Evolutionary conservation across 2,329 filamentous ascomycete genomes (phyloP), one percentile per base, ranked within the genome.

Genomic region (Apiospora koreana): DNA sequence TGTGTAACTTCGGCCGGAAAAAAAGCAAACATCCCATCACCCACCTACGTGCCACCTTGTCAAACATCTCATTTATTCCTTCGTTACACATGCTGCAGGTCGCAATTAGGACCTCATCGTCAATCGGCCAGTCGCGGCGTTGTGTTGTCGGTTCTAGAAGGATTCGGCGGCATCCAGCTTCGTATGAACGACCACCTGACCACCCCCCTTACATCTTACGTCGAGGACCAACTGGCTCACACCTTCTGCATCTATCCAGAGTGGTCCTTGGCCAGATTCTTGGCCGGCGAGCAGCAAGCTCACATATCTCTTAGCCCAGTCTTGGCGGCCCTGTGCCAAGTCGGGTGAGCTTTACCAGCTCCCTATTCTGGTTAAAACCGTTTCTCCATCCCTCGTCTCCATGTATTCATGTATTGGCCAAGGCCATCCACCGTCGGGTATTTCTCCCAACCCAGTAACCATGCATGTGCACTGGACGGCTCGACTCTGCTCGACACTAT

Each of bases 241-340:
- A 62, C 54, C 54, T 62, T 38, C 54, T 62, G 54, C 54, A 62
- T 62, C 54, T 38, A 62, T 62, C 54, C 54, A 62, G 21, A 14
- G 9, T 21, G 10, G 18, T 21, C 21, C 54, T n/a, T 62, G 54
- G 9, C 54, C 31, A 62, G 54, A 18, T 8, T 6, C 54, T 38
- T 62, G 54, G 54, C 54, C 54, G 8, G 9, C 54, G 31, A 38
- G 31, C 18, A 62, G 31, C 54, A 62, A n/a, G 54, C 64, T 66
- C 38, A 21, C 31, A 25, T 41, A 65, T 65, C 35, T 41, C 62
- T 65, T 28, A 21, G 64, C 41, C 10, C 64, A 66, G 64, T 12
- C 64, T 66, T 66, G 64, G 64, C 41, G 64, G 14, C 8, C 18
- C 64, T 25, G 14, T n/a, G 64, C 64, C 64, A 66, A 66, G 64